Conservation (phyloP, 345 rosid species). For the Durio zibethinus region DNA sequence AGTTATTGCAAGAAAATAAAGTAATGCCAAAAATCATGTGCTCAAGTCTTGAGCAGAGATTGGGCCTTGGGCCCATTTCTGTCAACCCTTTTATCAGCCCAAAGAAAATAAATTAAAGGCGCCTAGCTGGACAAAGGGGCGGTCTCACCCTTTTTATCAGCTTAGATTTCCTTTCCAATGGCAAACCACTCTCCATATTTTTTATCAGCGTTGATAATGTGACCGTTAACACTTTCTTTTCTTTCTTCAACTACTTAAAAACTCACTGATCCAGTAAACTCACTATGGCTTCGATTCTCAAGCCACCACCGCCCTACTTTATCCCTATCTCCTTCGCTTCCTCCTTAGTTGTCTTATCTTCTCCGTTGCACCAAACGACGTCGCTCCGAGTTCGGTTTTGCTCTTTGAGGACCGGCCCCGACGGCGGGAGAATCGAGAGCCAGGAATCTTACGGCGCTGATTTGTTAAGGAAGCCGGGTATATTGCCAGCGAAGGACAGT, state of each 20-base stretch:
- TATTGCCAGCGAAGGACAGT: slow-evolving; percentile 31
- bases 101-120: neutral
- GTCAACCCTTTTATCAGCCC: neutral
- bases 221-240: neutral
- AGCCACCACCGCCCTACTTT: slow-evolving; percentile 33
- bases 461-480: slow-evolving; percentile 49
- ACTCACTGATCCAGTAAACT: neutral
- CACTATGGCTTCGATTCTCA: slow-evolving; percentile 42
- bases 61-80: neutral
- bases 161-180: slow-evolving; percentile 6
- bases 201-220: neutral
- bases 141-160: neutral
- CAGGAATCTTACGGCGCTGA: slow-evolving; percentile 44
- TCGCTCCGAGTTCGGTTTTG: slow-evolving; percentile 28
- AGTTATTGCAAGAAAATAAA: too few species aligned
- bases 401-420: slow-evolving; percentile 58
- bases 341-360: slow-evolving; percentile 43
- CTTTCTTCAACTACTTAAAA: neutral
- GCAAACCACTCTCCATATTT: neutral
- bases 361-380: slow-evolving; percentile 29
- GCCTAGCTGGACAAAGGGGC: neutral
- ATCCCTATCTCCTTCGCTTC: slow-evolving; percentile 29
- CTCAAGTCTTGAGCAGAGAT: neutral
- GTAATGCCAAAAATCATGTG: neutral
- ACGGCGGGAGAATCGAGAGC: slow-evolving; percentile 41